These are phyloP conservation scores for Coemansia sp. DNA, from an alignment of 192 early-diverging fungal species.

Conservation along the genomic window DNA sequence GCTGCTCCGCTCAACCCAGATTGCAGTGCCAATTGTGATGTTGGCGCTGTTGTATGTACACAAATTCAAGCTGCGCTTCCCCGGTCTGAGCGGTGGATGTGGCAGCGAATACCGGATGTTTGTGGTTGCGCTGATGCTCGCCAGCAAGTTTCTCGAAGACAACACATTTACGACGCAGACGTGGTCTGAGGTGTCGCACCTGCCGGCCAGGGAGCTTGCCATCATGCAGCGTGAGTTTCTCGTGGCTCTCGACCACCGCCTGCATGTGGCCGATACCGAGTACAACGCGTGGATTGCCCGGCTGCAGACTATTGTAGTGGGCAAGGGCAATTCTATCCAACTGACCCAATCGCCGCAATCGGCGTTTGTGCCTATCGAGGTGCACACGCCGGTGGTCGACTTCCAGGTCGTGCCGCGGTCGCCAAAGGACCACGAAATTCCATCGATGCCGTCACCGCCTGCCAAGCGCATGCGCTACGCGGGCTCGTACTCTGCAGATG, in stretches of 20 bases:
- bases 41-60: slow-evolving; percentile 48
- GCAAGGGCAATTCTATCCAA: slow-evolving; percentile 12
- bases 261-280: slow-evolving; percentile 66
- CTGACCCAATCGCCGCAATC: slow-evolving; percentile 10
- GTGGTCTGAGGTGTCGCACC: slow-evolving; percentile 81
- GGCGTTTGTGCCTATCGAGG: slow-evolving; percentile 6
- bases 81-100: slow-evolving; percentile 32
- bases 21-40: slow-evolving; percentile 51
- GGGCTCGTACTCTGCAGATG: not conserved
- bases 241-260: slow-evolving; percentile 67
- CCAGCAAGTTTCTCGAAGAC: slow-evolving; percentile 85
- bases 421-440: slow-evolving; percentile 6
- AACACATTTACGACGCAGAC: slow-evolving; percentile 89
- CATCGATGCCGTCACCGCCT: slow-evolving; percentile 26
- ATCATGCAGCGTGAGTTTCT: slow-evolving; percentile 88
- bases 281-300: slow-evolving; percentile 68
- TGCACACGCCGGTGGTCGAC: slow-evolving; percentile 23
- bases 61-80: slow-evolving; percentile 39
- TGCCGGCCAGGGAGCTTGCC: slow-evolving; percentile 76
- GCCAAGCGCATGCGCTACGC: slow-evolving; percentile 46
- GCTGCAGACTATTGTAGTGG: slow-evolving; percentile 37
- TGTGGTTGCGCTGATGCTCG: slow-evolving; percentile 79
- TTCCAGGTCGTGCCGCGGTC: slow-evolving; percentile 48
- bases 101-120: slow-evolving; percentile 83
- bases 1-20: slow-evolving; percentile 52